These are phyloP conservation scores for Colletotrichum australisinense DNA, from an alignment of 2,329 filamentous ascomycete genomes.

Conservation along the genomic window DNA sequence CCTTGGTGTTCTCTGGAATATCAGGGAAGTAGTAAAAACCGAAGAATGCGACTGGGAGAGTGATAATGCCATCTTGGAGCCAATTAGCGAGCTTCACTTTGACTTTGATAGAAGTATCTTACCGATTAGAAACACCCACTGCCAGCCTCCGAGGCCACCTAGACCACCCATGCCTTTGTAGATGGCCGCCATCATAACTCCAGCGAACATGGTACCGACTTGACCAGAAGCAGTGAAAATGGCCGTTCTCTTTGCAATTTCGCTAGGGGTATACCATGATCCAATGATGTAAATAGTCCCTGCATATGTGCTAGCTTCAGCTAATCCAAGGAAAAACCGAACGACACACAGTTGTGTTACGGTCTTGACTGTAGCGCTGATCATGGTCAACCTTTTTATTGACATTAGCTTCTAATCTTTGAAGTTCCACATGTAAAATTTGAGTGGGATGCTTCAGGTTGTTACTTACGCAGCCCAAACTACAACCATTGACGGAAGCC, in stretches of 20 bases:
- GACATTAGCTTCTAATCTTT: not conserved
- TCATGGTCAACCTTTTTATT: constrained; percentile 27
- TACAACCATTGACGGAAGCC: constrained; percentile 59
- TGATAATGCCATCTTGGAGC: constrained; percentile 59
- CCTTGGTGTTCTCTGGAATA: constrained; percentile 52
- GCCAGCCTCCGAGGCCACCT: constrained; percentile 61
- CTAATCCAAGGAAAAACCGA: constrained; percentile 52
- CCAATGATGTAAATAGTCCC: constrained; percentile 57
- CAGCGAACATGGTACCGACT: constrained; percentile 69
- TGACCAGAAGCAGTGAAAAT: constrained; percentile 72
- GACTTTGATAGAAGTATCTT: not conserved
- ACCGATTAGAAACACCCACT: constrained; percentile 52
- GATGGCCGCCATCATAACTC: constrained; percentile 63
- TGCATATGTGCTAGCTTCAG: constrained; percentile 52
- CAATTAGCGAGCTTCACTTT: not conserved
- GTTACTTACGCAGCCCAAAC: constrained; percentile 51
- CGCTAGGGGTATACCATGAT: constrained; percentile 69
- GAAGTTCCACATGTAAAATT: not conserved
- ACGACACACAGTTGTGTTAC: constrained; percentile 50
- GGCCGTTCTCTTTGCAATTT: constrained; percentile 71
- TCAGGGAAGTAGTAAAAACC: constrained; percentile 63
- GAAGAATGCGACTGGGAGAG: constrained; percentile 62
- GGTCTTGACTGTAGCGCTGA: constrained; percentile 38
- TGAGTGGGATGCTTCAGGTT: not conserved
- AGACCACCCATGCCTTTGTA: constrained; percentile 54